Conservation (phyloP, 2,329 filamentous ascomycete genomes). For the Arthrobotrys megalospora region DNA sequence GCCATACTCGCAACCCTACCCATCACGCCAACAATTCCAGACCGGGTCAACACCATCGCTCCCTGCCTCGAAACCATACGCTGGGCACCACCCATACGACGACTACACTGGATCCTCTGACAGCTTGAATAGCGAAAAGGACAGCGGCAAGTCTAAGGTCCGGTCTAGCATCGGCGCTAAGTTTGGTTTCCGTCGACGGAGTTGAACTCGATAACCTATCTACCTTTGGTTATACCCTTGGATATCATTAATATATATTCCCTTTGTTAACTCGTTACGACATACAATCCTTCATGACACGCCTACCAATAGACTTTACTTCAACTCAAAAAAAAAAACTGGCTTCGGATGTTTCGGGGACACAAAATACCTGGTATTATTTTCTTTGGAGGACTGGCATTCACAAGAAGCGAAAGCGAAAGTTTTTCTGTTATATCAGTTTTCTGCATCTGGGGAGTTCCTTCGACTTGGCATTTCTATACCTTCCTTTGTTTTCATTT, state of each 20-base stretch:
- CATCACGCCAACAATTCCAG: constrained; percentile 14
- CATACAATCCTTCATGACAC: constrained; percentile 32
- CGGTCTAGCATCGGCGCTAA: constrained; percentile 51
- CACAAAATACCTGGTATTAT: constrained; percentile 26
- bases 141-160: constrained; percentile 38
- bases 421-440: constrained; percentile 21
- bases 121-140: constrained; percentile 44
- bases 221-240: neutral
- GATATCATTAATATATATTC: constrained; percentile 16
- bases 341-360: constrained; percentile 32
- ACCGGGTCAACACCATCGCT: constrained; percentile 5
- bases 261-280: constrained; percentile 41
- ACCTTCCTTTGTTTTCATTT: constrained; percentile 28
- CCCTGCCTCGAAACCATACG: constrained; percentile 15
- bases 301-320: constrained; percentile 34
- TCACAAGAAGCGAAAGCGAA: constrained; percentile 29
- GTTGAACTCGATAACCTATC: neutral
- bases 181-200: constrained; percentile 47
- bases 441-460: constrained; percentile 48
- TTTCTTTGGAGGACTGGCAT: constrained; percentile 38
- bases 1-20: constrained; percentile 19
- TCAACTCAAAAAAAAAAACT: constrained; percentile 20
- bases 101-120: constrained; percentile 54
- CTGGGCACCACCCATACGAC: constrained; percentile 21
- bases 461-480: constrained; percentile 31